Percentiles rank a stretch among this genome's conserved stretches.
phyloP scores from a whole-genome alignment of 176 grass and related monocot species.

The Oropetium thomaeum region DNA sequence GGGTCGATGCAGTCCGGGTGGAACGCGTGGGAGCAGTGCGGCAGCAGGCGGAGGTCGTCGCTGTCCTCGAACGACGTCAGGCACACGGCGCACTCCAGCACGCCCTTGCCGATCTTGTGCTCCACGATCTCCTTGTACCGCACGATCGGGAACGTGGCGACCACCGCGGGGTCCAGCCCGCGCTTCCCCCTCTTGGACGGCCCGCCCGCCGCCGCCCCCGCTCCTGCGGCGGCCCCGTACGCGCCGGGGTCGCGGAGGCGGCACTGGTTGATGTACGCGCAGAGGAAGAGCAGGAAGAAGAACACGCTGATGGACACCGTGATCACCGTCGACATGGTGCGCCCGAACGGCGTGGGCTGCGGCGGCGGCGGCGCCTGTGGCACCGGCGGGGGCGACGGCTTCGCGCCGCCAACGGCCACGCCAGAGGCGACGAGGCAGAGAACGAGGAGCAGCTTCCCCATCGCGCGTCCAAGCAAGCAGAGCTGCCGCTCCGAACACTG shows the following conservation, averaged over 20 bases:
- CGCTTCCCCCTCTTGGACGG: constrained; percentile 40
- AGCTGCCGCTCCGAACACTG: neutral
- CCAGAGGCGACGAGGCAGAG: constrained; percentile 4
- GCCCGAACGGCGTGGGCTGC: constrained; percentile 40
- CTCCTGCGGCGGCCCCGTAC: neutral
- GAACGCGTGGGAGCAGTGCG: constrained; percentile 87
- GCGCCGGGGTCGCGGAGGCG: constrained; percentile 19
- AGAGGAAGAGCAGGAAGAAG: constrained; percentile 83
- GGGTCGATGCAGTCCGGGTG: constrained; percentile 91
- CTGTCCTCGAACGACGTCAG: constrained; percentile 80
- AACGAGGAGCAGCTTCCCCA: constrained; percentile 29
- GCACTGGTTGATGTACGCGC: constrained; percentile 74
- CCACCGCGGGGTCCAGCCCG: constrained; percentile 58
- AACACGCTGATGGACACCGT: constrained; percentile 61
- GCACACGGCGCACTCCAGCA: constrained; percentile 92
- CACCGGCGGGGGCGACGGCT: neutral
- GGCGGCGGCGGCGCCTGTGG: neutral
- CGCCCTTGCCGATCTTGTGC: constrained; percentile 59
- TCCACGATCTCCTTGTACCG: constrained; percentile 63
- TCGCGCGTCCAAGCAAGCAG: neutral
- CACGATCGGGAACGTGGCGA: constrained; percentile 65
- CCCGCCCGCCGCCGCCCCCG: neutral
- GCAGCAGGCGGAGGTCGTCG: constrained; percentile 77
- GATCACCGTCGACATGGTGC: constrained; percentile 62
- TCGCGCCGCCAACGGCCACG: constrained; percentile 9